Evolutionary conservation across 1,284 basidiomycete genomes (phyloP).

Genomic region (Ganoderma sp.): DNA sequence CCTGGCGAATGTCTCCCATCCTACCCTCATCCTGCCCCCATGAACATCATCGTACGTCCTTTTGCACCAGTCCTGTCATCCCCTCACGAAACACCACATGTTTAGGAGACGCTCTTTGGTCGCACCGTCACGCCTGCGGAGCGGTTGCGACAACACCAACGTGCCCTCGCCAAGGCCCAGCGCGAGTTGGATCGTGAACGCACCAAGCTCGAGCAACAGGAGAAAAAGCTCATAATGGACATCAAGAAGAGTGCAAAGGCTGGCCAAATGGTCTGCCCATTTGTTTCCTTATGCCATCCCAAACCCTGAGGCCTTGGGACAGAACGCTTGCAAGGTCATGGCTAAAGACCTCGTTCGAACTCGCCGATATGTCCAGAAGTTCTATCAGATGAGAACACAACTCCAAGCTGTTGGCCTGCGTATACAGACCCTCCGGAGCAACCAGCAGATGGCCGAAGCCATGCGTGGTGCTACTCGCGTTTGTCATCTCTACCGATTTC

Average conservation of each 20-base stretch:
- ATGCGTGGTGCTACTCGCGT: slow-evolving; percentile 98
- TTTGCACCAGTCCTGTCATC: not conserved
- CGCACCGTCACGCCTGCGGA: slow-evolving; percentile 95
- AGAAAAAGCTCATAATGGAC: slow-evolving; percentile 92
- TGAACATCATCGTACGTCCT: slow-evolving; percentile 74
- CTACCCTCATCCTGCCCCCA: slow-evolving; percentile 42
- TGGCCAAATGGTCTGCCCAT: slow-evolving; percentile 85
- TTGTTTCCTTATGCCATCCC: slow-evolving; percentile 18
- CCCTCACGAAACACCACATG: slow-evolving; percentile 3
- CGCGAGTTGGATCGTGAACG: slow-evolving; percentile 97
- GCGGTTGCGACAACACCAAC: slow-evolving; percentile 94
- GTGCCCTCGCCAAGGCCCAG: slow-evolving; percentile 94
- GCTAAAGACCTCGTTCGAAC: slow-evolving; percentile 98
- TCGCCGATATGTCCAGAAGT: slow-evolving; percentile 95
- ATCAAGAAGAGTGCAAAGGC: slow-evolving; percentile 97
- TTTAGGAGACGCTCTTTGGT: slow-evolving; percentile 92
- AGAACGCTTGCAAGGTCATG: slow-evolving; percentile 99
- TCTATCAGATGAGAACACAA: slow-evolving; percentile 99
- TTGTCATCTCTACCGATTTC: slow-evolving; percentile 39
- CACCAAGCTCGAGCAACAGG: slow-evolving; percentile 91
- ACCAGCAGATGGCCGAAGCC: slow-evolving; percentile 99
- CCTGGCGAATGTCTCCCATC: not conserved
- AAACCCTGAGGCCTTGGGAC: slow-evolving; percentile 9
- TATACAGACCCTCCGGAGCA: slow-evolving; percentile 95
- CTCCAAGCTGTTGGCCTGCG: slow-evolving; percentile 95